phyloP scores from a whole-genome alignment of 139 green algal genomes.

The Volvox africanus region DNA sequence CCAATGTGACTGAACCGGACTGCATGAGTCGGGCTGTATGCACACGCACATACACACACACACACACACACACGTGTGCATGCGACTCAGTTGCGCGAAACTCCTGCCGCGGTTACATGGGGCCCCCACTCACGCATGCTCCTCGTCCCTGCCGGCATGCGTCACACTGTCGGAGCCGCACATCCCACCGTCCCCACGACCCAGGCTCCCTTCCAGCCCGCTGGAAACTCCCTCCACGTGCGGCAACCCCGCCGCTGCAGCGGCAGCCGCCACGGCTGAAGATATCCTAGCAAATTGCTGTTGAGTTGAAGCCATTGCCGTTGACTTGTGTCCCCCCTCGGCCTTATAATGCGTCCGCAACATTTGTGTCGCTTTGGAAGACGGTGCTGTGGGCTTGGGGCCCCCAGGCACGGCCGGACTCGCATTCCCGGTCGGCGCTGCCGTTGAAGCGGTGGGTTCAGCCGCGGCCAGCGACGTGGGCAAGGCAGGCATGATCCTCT shows the following conservation, averaged over 20 bases:
- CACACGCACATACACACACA: not conserved
- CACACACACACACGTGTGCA: not conserved
- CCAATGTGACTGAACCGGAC: not conserved
- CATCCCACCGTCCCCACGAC: not conserved
- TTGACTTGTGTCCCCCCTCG: not conserved
- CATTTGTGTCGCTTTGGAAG: not conserved
- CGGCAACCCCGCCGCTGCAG: not conserved
- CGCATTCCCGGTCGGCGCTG: not conserved
- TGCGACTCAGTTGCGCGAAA: too few species aligned
- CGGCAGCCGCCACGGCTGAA: not conserved
- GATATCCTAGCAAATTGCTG: not conserved
- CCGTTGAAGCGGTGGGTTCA: not conserved
- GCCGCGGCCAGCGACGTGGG: not conserved
- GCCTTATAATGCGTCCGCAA: not conserved
- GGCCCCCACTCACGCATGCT: not conserved
- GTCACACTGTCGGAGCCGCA: not conserved
- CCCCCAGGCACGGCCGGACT: not conserved
- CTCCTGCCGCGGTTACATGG: not conserved
- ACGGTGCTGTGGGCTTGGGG: not conserved
- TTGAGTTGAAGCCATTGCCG: not conserved
- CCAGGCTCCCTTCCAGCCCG: not conserved
- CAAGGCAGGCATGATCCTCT: conserved; percentile 36
- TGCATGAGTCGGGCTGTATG: not conserved
- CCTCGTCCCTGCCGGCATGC: not conserved
- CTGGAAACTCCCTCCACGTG: not conserved